These are phyloP conservation scores for Stachybotrys echinatus DNA, from an alignment of 2,329 filamentous ascomycete genomes.

Conservation along the genomic window DNA sequence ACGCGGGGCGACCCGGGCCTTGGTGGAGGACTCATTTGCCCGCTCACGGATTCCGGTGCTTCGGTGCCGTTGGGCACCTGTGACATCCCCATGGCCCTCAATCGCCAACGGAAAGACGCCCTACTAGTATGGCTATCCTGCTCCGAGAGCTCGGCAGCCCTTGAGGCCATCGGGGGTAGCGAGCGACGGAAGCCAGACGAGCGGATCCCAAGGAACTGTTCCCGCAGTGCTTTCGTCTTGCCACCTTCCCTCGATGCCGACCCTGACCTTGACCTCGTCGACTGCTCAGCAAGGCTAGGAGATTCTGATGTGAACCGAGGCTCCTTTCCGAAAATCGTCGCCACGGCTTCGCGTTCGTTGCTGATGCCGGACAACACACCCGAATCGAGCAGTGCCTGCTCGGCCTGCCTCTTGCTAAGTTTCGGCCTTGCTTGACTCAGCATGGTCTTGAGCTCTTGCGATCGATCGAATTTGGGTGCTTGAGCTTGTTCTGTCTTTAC, in stretches of 20 bases:
- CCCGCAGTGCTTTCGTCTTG: slow-evolving; percentile 32
- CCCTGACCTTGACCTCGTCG: slow-evolving; percentile 9
- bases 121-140: slow-evolving; percentile 23
- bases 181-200: slow-evolving; percentile 31
- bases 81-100: slow-evolving; percentile 46
- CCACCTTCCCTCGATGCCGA: slow-evolving; percentile 17
- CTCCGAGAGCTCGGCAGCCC: slow-evolving; percentile 18
- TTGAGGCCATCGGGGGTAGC: slow-evolving; percentile 26
- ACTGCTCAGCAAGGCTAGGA: slow-evolving; percentile 13
- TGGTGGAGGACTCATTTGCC: slow-evolving; percentile 25
- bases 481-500: slow-evolving; percentile 18
- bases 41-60: slow-evolving; percentile 37
- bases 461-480: slow-evolving; percentile 20
- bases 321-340: slow-evolving; percentile 27
- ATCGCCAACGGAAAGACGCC: slow-evolving; percentile 38
- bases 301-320: slow-evolving; percentile 12
- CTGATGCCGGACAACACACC: slow-evolving; percentile 35
- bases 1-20: slow-evolving; percentile 23
- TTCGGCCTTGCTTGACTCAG: slow-evolving; percentile 6
- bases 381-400: slow-evolving; percentile 34
- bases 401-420: slow-evolving; percentile 21
- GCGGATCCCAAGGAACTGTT: slow-evolving; percentile 22
- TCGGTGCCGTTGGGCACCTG: slow-evolving; percentile 49
- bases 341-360: slow-evolving; percentile 29
- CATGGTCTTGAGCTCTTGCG: slow-evolving; percentile 27